Percentiles rank a stretch among this genome's conserved stretches.
Conservation (phyloP, 2,329 filamentous ascomycete genomes). For the Epichloe festucae region DNA sequence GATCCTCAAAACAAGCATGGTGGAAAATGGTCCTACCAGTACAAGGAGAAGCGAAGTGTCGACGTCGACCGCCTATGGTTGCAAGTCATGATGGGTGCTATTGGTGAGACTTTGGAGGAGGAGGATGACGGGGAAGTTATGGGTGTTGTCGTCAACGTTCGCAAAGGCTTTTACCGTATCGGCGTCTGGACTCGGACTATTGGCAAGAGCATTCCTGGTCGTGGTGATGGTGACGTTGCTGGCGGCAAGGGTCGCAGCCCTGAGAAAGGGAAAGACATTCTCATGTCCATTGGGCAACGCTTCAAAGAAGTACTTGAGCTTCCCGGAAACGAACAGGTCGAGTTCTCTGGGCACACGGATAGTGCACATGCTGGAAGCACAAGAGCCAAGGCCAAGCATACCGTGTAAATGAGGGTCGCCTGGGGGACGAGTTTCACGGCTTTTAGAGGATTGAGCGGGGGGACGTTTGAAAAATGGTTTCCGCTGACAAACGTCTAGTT, state of each 20-base stretch:
- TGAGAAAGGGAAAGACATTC: slow-evolving; percentile 75
- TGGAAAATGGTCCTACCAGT: slow-evolving; percentile 96
- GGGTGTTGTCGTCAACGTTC: slow-evolving; percentile 98
- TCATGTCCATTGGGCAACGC: slow-evolving; percentile 70
- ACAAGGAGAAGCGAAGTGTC: slow-evolving; percentile 87
- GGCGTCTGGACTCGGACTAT: slow-evolving; percentile 95
- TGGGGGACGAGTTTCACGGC: background rate
- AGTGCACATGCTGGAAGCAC: slow-evolving; percentile 87
- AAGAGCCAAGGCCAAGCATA: slow-evolving; percentile 88
- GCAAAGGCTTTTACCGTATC: slow-evolving; percentile 95
- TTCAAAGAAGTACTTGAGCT: slow-evolving; percentile 91
- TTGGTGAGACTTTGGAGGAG: slow-evolving; percentile 93
- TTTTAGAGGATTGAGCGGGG: slow-evolving; percentile 3
- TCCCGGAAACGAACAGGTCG: slow-evolving; percentile 62
- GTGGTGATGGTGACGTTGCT: slow-evolving; percentile 59
- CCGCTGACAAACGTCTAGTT: slow-evolving; percentile 1
- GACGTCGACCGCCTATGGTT: slow-evolving; percentile 95
- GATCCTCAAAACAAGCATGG: slow-evolving; percentile 98
- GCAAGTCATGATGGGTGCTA: slow-evolving; percentile 89
- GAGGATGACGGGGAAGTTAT: slow-evolving; percentile 97
- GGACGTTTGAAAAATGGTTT: slow-evolving; percentile 14
- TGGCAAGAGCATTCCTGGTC: slow-evolving; percentile 67
- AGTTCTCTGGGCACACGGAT: slow-evolving; percentile 96
- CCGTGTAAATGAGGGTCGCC: slow-evolving; percentile 43
- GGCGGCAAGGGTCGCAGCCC: slow-evolving; percentile 63